A percentile compares a stretch with the other conserved stretches of the same genome.
These are phyloP conservation scores for Linnemannia elongata DNA, from an alignment of 192 early-diverging fungal genomes.

Conservation along the genomic window DNA sequence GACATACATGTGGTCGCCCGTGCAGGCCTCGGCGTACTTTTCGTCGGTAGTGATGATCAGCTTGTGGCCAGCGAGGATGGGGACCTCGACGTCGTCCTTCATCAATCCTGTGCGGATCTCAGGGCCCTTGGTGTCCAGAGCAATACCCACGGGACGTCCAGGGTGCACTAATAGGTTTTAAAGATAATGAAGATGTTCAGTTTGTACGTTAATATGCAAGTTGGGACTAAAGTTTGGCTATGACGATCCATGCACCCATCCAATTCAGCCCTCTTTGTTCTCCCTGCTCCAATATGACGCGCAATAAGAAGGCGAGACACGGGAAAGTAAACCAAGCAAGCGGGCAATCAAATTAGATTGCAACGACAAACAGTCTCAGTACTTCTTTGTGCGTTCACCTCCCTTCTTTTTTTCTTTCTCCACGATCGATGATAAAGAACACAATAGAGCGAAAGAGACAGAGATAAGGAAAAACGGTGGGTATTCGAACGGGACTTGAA, in stretches of 20 bases:
- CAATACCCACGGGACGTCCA: slow-evolving; percentile 73
- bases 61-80: slow-evolving; percentile 82
- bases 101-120: slow-evolving; percentile 91
- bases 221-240: slow-evolving; percentile 2
- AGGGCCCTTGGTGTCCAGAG: slow-evolving; percentile 90
- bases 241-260: neutral
- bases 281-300: neutral
- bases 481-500: neutral
- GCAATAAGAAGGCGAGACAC: neutral
- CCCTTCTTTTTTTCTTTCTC: neutral
- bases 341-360: slow-evolving; percentile 23
- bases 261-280: neutral
- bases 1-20: slow-evolving; percentile 78
- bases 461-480: neutral
- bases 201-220: neutral
- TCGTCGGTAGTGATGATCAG: slow-evolving; percentile 82
- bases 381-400: too few relatives aligned
- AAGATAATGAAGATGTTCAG: neutral
- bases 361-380: neutral
- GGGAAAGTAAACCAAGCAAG: neutral
- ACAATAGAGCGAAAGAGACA: neutral
- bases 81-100: slow-evolving; percentile 78
- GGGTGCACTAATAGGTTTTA: slow-evolving; percentile 57
- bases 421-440: neutral
- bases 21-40: slow-evolving; percentile 71